A percentile compares a stretch with the other conserved stretches of the same genome.
Conservation (phyloP, 2,329 filamentous ascomycete genomes). For the Dothideomycetes sp. region DNA sequence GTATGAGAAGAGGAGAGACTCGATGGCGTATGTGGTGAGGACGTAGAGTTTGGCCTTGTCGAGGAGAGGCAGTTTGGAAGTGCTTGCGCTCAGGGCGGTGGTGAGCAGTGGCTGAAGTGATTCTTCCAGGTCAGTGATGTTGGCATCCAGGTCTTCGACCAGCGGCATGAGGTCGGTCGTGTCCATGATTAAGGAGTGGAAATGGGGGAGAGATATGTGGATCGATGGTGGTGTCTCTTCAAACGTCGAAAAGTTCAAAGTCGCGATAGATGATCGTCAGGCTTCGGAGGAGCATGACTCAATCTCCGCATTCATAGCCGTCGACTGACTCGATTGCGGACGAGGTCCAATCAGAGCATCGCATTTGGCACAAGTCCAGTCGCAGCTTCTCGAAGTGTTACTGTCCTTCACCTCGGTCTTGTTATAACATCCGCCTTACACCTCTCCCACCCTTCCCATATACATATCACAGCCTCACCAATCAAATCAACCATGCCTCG, state of each 20-base stretch:
- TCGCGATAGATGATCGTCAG: too few species aligned
- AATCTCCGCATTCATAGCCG: too few species aligned
- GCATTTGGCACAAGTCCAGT: slow-evolving; percentile 2
- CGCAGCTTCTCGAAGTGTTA: not conserved
- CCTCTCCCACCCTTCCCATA: not conserved
- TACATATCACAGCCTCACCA: not conserved
- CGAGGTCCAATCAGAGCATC: slow-evolving; percentile 7
- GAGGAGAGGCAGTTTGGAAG: slow-evolving; percentile 75
- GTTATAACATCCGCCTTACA: not conserved
- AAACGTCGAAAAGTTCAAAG: slow-evolving; percentile 4
- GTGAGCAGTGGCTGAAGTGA: slow-evolving; percentile 63
- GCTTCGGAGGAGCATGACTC: too few species aligned
- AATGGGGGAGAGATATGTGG: slow-evolving; percentile 1
- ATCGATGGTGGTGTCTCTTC: slow-evolving; percentile 3
- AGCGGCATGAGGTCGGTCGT: slow-evolving; percentile 51
- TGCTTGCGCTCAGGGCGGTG: slow-evolving; percentile 51
- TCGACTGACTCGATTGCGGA: too few species aligned
- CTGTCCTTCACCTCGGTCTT: not conserved
- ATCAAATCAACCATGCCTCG: slow-evolving; percentile 31
- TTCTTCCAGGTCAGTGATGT: slow-evolving; percentile 69
- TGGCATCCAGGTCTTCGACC: slow-evolving; percentile 55
- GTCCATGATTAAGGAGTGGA: slow-evolving; percentile 39
- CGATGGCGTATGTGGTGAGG: slow-evolving; percentile 77
- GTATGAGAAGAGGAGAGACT: slow-evolving; percentile 78
- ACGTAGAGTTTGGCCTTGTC: slow-evolving; percentile 92